Evolutionary conservation across 768 basidiomycete species (phyloP).

Genomic region (Trametes cubensis): DNA sequence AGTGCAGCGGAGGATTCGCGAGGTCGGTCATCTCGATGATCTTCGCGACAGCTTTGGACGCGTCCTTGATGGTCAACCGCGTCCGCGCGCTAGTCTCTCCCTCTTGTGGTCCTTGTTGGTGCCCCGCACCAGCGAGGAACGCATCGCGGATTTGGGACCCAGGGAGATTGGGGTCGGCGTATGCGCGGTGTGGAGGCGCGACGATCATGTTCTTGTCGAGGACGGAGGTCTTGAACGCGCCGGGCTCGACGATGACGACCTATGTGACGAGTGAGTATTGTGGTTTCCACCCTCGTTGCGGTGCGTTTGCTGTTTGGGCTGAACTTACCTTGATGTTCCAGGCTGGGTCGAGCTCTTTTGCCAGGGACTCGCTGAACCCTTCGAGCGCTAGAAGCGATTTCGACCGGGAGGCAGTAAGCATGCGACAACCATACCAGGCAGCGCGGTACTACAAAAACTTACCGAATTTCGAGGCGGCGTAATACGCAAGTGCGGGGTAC

Average conservation of each 20-base stretch:
- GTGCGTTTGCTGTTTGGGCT: background rate
- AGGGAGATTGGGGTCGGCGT: slow-evolving; percentile 14
- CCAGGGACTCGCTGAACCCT: slow-evolving; percentile 42
- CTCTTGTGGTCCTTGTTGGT: too few relatives aligned
- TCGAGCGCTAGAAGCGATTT: slow-evolving; percentile 28
- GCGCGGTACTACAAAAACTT: too few relatives aligned
- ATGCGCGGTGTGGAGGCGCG: slow-evolving; percentile 20
- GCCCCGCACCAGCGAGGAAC: background rate
- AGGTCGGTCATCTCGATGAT: slow-evolving; percentile 26
- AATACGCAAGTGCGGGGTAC: slow-evolving; percentile 26
- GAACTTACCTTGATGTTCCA: slow-evolving; percentile 51
- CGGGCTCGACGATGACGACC: slow-evolving; percentile 28
- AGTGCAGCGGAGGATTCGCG: slow-evolving; percentile 24
- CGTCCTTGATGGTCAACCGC: slow-evolving; percentile 14
- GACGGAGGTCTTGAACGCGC: slow-evolving; percentile 24
- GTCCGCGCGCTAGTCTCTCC: background rate
- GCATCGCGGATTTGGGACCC: background rate
- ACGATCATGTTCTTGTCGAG: background rate
- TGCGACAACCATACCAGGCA: too few relatives aligned
- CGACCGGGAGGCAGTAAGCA: background rate
- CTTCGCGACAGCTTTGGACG: slow-evolving; percentile 25
- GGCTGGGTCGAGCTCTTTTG: slow-evolving; percentile 44
- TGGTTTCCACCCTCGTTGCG: background rate
- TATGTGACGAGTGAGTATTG: background rate
- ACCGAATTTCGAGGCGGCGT: slow-evolving; percentile 30